These are phyloP conservation scores for Blastobotrys chiropterorum DNA, from an alignment of 805 yeast genomes.

Conservation along the genomic window DNA sequence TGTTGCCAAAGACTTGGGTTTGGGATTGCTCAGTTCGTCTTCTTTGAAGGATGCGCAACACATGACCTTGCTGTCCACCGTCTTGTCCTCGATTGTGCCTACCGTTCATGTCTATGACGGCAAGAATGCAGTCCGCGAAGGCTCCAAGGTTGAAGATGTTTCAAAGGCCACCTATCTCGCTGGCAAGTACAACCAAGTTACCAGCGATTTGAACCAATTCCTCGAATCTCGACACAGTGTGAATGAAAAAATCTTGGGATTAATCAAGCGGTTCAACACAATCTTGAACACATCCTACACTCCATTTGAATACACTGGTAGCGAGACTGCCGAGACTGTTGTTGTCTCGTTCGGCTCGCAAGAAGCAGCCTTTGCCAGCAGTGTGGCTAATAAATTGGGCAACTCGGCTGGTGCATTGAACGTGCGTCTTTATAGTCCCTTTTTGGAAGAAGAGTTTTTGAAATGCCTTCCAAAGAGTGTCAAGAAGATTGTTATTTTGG, in stretches of 20 bases:
- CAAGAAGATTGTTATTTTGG: constrained; percentile 59
- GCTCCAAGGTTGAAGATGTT: constrained; percentile 29
- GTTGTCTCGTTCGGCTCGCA: constrained; percentile 75
- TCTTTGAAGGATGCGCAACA: constrained; percentile 59
- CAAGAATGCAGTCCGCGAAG: constrained; percentile 50
- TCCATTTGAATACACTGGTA: constrained; percentile 69
- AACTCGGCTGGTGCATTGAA: constrained; percentile 57
- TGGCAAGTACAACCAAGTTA: constrained; percentile 10
- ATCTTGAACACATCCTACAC: constrained; percentile 49
- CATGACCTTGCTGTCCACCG: constrained; percentile 56
- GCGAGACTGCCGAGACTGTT: constrained; percentile 56
- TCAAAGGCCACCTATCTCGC: constrained; percentile 32
- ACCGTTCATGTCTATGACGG: constrained; percentile 79
- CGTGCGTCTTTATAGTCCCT: constrained; percentile 76
- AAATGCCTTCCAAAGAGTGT: constrained; percentile 52
- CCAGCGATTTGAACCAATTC: not conserved
- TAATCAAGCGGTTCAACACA: constrained; percentile 19
- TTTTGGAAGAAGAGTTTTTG: constrained; percentile 57
- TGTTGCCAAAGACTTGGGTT: constrained; percentile 56
- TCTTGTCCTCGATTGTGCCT: constrained; percentile 54
- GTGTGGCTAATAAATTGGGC: constrained; percentile 36
- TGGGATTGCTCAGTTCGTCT: constrained; percentile 66
- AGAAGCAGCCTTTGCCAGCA: constrained; percentile 51
- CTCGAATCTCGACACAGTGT: constrained; percentile 1
- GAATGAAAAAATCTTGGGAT: constrained; percentile 8